phyloP scores from a whole-genome alignment of 106 monocot genomes.

The Dendrobium officinale region DNA sequence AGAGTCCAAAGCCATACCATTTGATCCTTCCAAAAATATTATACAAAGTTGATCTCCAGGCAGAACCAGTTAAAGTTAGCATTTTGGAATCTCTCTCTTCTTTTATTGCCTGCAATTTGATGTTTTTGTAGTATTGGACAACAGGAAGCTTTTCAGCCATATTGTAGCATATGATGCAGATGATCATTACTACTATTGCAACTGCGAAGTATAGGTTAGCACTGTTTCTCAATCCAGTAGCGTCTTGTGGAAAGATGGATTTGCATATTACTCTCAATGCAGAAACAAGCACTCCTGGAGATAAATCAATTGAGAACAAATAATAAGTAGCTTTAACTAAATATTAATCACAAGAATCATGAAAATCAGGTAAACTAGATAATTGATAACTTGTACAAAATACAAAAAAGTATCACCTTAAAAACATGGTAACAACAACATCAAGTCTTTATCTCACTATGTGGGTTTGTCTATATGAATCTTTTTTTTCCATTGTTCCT shows the following conservation, averaged over 20 bases:
- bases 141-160: constrained; percentile 36
- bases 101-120: constrained; percentile 32
- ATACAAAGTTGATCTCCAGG: constrained; percentile 39
- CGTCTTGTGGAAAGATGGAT: constrained; percentile 37
- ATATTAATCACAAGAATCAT: not conserved
- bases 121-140: constrained; percentile 31
- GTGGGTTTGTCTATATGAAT: too few relatives aligned
- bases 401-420: too few relatives aligned
- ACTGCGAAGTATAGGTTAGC: constrained; percentile 50
- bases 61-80: constrained; percentile 9
- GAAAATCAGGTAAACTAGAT: not conserved
- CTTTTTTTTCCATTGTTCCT: too few relatives aligned
- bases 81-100: constrained; percentile 18
- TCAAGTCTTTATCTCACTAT: too few relatives aligned
- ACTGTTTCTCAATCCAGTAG: constrained; percentile 37
- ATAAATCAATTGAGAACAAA: not conserved
- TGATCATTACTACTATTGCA: constrained; percentile 33
- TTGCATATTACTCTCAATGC: constrained; percentile 40
- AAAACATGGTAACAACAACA: not conserved
- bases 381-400: not conserved
- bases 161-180: constrained; percentile 47
- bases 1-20: constrained; percentile 39
- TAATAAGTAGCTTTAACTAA: not conserved
- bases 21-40: constrained; percentile 32
- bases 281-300: constrained; percentile 44